Conservation (phyloP, 306 rosid genomes). For the Prunus fruticosa region DNA sequence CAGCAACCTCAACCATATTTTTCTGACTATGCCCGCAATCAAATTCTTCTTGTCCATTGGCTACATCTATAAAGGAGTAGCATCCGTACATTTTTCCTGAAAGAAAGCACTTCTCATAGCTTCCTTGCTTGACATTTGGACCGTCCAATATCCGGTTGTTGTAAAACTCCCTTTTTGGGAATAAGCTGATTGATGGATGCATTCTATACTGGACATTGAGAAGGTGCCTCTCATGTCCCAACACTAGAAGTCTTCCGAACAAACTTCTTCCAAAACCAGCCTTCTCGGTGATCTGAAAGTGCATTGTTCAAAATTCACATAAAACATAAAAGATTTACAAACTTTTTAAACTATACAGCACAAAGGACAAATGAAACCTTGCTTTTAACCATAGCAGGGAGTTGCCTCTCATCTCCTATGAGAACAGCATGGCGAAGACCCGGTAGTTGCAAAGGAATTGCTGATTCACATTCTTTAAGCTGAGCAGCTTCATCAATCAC, state of each 20-base stretch:
- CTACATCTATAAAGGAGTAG: conserved; percentile 34
- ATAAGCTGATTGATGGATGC: conserved; percentile 42
- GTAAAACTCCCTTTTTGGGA: conserved; percentile 35
- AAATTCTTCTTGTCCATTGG: conserved; percentile 30
- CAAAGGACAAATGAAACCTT: conserved; percentile 20
- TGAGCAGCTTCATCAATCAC: too few species aligned
- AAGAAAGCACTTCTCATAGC: conserved; percentile 11
- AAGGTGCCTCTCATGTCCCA: conserved; percentile 32
- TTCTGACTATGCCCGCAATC: conserved; percentile 13
- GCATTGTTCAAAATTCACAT: too few species aligned
- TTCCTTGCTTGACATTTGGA: conserved; percentile 19
- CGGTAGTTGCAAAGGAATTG: too few species aligned
- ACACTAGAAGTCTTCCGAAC: conserved; percentile 28
- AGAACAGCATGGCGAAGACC: too few species aligned
- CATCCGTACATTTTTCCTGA: conserved; percentile 23
- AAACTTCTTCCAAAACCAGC: conserved; percentile 42
- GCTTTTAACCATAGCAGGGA: conserved; percentile 42
- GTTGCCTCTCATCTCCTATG: too few species aligned
- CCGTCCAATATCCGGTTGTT: conserved; percentile 14
- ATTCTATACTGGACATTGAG: conserved; percentile 38
- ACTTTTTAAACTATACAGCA: too few species aligned
- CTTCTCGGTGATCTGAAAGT: conserved; percentile 16
- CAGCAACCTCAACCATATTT: conserved; percentile 51
- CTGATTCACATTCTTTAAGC: too few species aligned
- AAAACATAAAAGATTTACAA: too few species aligned